Conservation (phyloP, 2,329 filamentous ascomycete genomes). For the Lecanicillium sp. region DNA sequence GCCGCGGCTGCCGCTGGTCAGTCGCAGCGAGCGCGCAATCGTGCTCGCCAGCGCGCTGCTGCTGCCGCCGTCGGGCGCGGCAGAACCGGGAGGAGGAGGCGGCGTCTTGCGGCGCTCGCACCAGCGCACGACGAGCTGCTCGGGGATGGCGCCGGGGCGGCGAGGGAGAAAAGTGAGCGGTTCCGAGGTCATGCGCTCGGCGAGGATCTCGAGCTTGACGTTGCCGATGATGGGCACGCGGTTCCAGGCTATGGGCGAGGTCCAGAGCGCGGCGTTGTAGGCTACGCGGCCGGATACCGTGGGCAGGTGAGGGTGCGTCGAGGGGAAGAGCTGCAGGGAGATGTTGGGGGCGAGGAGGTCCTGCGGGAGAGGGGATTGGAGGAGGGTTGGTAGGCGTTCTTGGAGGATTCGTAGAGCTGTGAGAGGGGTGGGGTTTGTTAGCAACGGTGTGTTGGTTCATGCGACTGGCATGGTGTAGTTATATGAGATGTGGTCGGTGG, state of each 20-base stretch:
- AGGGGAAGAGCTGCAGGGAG: constrained; percentile 62
- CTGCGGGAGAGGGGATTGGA: constrained; percentile 61
- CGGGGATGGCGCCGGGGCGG: constrained; percentile 50
- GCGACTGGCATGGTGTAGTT: too few species aligned
- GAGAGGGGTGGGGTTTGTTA: constrained; percentile 8
- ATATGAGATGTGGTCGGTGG: too few species aligned
- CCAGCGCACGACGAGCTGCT: constrained; percentile 90
- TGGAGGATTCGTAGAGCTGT: constrained; percentile 58
- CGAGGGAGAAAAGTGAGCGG: constrained; percentile 39
- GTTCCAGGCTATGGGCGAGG: constrained; percentile 92
- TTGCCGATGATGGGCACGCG: constrained; percentile 85
- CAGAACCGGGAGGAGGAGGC: constrained; percentile 15
- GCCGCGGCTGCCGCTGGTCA: constrained; percentile 18
- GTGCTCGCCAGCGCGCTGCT: constrained; percentile 15
- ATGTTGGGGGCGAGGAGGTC: constrained; percentile 71
- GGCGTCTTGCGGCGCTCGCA: constrained; percentile 36
- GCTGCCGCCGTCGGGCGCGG: constrained; percentile 16
- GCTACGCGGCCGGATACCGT: constrained; percentile 85
- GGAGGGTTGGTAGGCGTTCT: constrained; percentile 57
- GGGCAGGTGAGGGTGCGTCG: constrained; percentile 80
- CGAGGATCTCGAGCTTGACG: constrained; percentile 78
- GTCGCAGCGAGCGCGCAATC: constrained; percentile 35
- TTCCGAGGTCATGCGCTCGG: constrained; percentile 74
- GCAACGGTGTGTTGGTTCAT: constrained; percentile 4
- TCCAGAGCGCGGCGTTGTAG: constrained; percentile 92